Evolutionary conservation across 1,284 basidiomycete species (phyloP), one percentile per base, ranked within the genome.

Genomic region (Naganishia liquefaciens): DNA sequence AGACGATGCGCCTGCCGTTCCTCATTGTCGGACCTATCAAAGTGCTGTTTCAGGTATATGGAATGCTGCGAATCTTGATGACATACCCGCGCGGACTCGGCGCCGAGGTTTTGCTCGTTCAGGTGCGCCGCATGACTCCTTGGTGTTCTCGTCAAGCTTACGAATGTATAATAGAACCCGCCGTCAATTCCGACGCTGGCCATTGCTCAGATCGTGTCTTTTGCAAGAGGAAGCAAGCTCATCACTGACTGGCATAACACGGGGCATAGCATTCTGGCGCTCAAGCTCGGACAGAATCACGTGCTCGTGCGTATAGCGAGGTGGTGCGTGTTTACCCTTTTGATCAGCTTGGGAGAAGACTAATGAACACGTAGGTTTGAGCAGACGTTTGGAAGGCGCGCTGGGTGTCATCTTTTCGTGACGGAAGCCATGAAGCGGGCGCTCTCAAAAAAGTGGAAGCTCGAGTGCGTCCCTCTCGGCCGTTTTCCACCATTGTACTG

Each of bases 221-320:
- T 80, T 54, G 73, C 91, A 5, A 83, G 86, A 19, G 86, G 88
- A 1, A 88, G 87, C 68, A 90, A 90, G 71, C 82, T 99, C 66
- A 89, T 99, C 64, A 95, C 99, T 68, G 96, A 99, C 79, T 99
- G 96, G 96, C 96, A 99, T 77, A 99, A 99, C 76, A 85, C 95
- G 10, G 94, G 93, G 7, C 95, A 93, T 75, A 97, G 88, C 64
- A 93, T 99, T 57, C 84, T 99, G 39, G 90, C 89, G 0, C 80
- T 99, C 66, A 88, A 87, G 68, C 79, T 95, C 9, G 90, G 92
- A 0, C 66, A 81, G 0, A 75, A 78, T 0, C 89, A 91, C 71
- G 76, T 82, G 0, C 82, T 95, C 64, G 92, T 96, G 30, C 83
- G 77, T 62, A 72, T 95, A 15, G 88, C 91, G 0, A 86, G 85